These are phyloP conservation scores for Rosa hybrid DNA, from an alignment of 331 rosid genomes.

Conservation along the genomic window DNA sequence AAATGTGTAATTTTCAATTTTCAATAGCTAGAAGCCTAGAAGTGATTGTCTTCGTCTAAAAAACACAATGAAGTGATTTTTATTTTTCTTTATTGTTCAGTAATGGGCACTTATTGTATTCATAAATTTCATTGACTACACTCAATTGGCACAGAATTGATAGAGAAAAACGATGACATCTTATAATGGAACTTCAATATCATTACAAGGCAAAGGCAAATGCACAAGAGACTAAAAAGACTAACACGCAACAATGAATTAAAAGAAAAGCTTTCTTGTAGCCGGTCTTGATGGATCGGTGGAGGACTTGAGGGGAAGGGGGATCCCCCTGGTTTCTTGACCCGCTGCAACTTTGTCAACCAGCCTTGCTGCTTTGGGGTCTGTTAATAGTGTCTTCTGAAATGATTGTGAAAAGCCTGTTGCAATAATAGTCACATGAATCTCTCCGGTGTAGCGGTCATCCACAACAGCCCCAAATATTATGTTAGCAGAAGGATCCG, in stretches of 20 bases:
- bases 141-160: neutral
- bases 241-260: conserved; percentile 13
- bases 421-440: conserved; percentile 89
- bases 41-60: neutral
- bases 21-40: neutral
- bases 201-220: conserved; percentile 34
- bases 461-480: conserved; percentile 95
- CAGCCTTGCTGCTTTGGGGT: conserved; percentile 81
- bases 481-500: conserved; percentile 93
- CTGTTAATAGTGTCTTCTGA: conserved; percentile 80
- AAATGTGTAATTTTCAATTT: neutral
- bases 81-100: neutral
- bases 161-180: conserved; percentile 2
- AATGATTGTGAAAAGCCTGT: conserved; percentile 94
- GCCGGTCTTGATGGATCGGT: conserved; percentile 50
- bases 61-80: too few species aligned
- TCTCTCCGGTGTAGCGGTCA: conserved; percentile 88
- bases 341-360: conserved; percentile 50
- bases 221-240: conserved; percentile 18
- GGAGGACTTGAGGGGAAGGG: conserved; percentile 48
- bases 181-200: conserved; percentile 30
- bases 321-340: conserved; percentile 59
- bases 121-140: neutral
- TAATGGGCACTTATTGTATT: neutral
- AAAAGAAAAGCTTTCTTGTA: conserved; percentile 75